phyloP scores from a whole-genome alignment of 345 rosid genomes.

The Arabis hirsuta region DNA sequence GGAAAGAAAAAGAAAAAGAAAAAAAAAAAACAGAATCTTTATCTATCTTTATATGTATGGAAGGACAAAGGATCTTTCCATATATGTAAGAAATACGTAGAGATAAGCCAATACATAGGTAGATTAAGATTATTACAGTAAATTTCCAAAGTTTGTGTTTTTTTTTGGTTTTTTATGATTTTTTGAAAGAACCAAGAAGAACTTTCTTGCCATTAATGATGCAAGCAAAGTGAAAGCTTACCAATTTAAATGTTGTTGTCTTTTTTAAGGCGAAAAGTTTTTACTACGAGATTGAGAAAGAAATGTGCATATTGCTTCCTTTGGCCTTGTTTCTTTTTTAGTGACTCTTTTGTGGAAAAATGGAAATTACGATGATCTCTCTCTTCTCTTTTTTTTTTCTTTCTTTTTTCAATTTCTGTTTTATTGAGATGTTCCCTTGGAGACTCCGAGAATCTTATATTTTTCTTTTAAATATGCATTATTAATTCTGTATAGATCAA shows the following conservation, averaged over 20 bases:
- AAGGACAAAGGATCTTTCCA: constrained; percentile 47
- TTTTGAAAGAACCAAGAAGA: constrained; percentile 16
- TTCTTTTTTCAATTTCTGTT: neutral
- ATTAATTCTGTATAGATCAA: constrained; percentile 8
- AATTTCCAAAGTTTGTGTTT: constrained; percentile 17
- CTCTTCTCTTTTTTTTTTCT: neutral
- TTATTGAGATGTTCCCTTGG: constrained; percentile 35
- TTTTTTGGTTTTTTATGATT: neutral
- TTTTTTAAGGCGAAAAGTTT: constrained; percentile 30
- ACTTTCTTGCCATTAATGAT: constrained; percentile 38
- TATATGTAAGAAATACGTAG: constrained; percentile 36
- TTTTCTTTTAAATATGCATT: neutral
- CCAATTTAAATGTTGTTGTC: constrained; percentile 30
- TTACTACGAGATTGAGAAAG: constrained; percentile 11
- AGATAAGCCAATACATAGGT: constrained; percentile 30
- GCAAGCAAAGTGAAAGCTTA: constrained; percentile 43
- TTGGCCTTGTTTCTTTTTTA: neutral
- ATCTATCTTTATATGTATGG: constrained; percentile 34
- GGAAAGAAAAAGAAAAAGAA: neutral
- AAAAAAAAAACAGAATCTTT: constrained; percentile 41
- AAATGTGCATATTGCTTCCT: constrained; percentile 13
- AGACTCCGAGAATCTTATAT: constrained; percentile 38
- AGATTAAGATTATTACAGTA: constrained; percentile 25
- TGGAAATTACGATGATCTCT: constrained; percentile 40
- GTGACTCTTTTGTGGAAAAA: constrained; percentile 23